Conservation (phyloP, 2,329 filamentous ascomycete genomes). For the Pestalotiopsis sp. region DNA sequence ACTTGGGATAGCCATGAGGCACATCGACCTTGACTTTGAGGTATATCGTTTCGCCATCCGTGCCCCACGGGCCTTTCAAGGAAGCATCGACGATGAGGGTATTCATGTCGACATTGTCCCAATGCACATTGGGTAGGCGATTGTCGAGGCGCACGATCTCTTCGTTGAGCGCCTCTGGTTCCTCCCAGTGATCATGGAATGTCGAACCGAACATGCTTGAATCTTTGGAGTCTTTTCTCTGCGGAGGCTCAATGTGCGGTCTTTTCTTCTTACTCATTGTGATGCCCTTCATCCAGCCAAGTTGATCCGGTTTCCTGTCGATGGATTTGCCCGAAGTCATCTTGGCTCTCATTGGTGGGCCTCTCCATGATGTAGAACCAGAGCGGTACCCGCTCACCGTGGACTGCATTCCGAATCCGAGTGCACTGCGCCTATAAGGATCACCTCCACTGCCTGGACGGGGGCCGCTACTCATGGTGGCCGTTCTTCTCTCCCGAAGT, state of each 20-base stretch:
- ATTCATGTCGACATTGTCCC: constrained; percentile 66
- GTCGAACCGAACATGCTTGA: constrained; percentile 50
- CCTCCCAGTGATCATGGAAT: constrained; percentile 58
- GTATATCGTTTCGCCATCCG: constrained; percentile 55
- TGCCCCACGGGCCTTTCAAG: constrained; percentile 65
- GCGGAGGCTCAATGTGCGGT: constrained; percentile 39
- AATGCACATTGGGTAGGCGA: constrained; percentile 63
- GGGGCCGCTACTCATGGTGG: constrained; percentile 60
- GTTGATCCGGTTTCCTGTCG: constrained; percentile 55
- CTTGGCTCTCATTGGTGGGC: constrained; percentile 60
- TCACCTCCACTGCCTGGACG: constrained; percentile 45
- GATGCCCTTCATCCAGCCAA: constrained; percentile 70
- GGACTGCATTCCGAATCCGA: constrained; percentile 45
- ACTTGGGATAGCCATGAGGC: constrained; percentile 58
- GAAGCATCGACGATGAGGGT: constrained; percentile 59
- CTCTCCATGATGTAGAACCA: constrained; percentile 45
- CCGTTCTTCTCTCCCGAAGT: constrained; percentile 56
- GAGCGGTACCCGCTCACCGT: constrained; percentile 39
- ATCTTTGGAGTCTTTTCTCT: constrained; percentile 53
- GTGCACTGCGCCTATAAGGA: constrained; percentile 42
- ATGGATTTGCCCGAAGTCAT: constrained; percentile 38
- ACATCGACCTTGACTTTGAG: constrained; percentile 63
- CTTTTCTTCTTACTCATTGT: constrained; percentile 60
- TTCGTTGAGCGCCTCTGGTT: constrained; percentile 63
- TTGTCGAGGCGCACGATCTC: constrained; percentile 63